Conservation (phyloP, 345 rosid species). For the Fremontodendron californicum region DNA sequence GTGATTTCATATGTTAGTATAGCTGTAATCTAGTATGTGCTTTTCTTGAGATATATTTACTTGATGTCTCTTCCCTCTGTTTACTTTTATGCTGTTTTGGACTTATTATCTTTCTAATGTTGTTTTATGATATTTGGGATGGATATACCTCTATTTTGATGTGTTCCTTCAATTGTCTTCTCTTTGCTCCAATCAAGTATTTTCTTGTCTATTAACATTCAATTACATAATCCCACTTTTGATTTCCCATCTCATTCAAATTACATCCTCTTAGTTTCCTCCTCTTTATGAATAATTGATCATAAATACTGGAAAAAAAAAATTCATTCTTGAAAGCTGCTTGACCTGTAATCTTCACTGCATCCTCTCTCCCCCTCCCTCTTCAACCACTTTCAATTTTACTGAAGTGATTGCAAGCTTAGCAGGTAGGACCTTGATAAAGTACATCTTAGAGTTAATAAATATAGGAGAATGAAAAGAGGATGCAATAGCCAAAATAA, state of each 20-base stretch:
- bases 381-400: neutral
- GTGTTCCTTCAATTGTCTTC: neutral
- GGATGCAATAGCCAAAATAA: neutral
- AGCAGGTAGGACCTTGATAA: neutral
- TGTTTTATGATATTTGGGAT: neutral
- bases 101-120: neutral
- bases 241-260: neutral
- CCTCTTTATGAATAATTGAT: neutral
- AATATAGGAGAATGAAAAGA: no score
- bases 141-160: neutral
- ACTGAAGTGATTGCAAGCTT: neutral
- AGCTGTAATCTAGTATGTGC: no score
- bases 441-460: neutral
- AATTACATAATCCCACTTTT: neutral
- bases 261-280: neutral
- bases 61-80: neutral
- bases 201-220: neutral
- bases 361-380: no score
- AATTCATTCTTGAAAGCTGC: no score
- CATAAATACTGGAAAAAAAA: no score
- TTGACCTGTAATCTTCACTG: no score
- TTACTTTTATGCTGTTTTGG: neutral
- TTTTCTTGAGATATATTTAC: neutral
- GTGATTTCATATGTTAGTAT: neutral
- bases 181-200: neutral